Evolutionary conservation across 176 grass and related monocot species (phyloP), one percentile per base, ranked within the genome.

Genomic region (Carex littledalei): DNA sequence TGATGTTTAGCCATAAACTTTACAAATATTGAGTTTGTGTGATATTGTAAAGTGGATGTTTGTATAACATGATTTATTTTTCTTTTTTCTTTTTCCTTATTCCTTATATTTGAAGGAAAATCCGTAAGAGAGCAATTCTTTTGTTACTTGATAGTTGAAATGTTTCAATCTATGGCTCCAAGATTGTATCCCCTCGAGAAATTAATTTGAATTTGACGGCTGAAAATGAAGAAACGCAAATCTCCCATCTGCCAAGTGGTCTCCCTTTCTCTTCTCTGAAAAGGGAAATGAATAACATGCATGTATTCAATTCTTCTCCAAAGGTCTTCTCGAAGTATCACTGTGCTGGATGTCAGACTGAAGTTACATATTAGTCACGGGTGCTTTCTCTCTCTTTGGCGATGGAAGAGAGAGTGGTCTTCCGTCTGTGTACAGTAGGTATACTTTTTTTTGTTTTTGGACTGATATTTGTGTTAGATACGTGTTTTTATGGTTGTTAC

Each of bases 221-320:
- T 77, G 21, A 75, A 77, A 77, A 77, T 77, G 73, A 77, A 77
- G 43, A 71, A 77, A 55, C 55, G 73, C 47, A 41, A 16, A 55
- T 26, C 49, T 77, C 49, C 47, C 73, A 55, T 77, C 21, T 55
- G 73, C 45, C 73, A 55, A 55, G 73, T 77, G 73, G 49, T 77
- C 67, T 10, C 73, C 24, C 45, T 22, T 52, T 53, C 22, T 55
- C 50, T 31, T 32, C 56, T 77, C 73, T 77, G 73, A 77, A 77
- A 77, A 77, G 22, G 22, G 22, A 21, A 77, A 77, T 77, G 55
- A 16, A 52, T 29, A 55, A 77, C 73, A 77, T 55, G 73, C 45
- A 77, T 77, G 47, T 54, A 22, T 53, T 4, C 47, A 77, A 29
- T 49, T 77, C 10, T 53, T 54, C 12, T 29, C n/a, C 47, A 55